Conservation (phyloP, 2,329 filamentous ascomycete genomes). For the Penicillium expansum region DNA sequence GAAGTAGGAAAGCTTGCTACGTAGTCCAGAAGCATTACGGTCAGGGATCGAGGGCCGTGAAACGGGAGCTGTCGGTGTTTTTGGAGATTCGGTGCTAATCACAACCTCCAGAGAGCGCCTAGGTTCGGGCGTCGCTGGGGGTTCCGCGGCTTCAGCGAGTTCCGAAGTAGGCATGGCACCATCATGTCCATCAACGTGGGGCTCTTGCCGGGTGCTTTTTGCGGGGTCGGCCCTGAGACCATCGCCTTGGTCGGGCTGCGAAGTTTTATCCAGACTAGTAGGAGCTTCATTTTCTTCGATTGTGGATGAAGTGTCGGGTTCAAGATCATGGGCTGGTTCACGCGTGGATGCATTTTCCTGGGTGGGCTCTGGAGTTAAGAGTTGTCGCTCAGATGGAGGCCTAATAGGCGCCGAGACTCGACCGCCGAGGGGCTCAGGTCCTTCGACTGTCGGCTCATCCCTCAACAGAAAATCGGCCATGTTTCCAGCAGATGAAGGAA, state of each 20-base stretch:
- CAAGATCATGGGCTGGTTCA: neutral
- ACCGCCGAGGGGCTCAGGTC: neutral
- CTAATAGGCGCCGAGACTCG: neutral
- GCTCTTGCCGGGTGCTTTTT: neutral
- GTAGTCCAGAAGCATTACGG: conserved; percentile 36
- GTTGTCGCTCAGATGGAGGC: conserved; percentile 10
- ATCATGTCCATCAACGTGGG: neutral
- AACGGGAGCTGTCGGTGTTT: conserved; percentile 2
- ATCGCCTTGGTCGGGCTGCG: neutral
- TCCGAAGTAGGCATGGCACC: neutral
- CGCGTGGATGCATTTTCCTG: conserved; percentile 15
- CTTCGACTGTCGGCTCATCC: neutral
- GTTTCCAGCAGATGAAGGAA: neutral
- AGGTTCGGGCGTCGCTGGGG: neutral
- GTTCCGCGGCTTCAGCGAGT: neutral
- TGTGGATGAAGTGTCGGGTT: neutral
- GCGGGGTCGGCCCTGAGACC: neutral
- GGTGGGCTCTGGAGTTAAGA: conserved; percentile 24
- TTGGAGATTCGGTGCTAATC: neutral
- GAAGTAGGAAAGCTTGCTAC: conserved; percentile 45
- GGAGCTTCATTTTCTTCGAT: neutral
- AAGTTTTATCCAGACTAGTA: neutral
- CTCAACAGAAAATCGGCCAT: neutral
- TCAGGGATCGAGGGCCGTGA: conserved; percentile 12
- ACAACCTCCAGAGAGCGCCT: neutral